Percentiles rank a stretch among this genome's conserved stretches.
These are phyloP conservation scores for Tephrocybe sp. DNA, from an alignment of 768 basidiomycete genomes.

Conservation along the genomic window DNA sequence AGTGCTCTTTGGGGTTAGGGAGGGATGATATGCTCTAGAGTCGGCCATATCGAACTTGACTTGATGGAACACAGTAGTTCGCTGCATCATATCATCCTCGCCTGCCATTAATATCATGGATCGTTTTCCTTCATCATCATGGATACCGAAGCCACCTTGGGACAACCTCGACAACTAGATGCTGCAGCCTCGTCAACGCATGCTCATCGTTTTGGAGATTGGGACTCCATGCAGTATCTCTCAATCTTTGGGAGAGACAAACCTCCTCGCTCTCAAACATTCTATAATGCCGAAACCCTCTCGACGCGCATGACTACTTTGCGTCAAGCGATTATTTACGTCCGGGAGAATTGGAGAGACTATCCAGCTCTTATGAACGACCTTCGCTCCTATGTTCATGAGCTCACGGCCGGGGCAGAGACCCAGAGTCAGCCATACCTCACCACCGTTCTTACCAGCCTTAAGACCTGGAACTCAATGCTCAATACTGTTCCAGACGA, in stretches of 20 bases:
- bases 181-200: neutral
- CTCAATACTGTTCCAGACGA: conserved; percentile 6
- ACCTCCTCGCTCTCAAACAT: conserved; percentile 10
- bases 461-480: conserved; percentile 9
- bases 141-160: neutral
- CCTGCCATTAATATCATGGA: too few species aligned
- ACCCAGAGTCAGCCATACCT: neutral
- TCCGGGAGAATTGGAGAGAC: conserved; percentile 12
- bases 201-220: conserved; percentile 12
- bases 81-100: too few species aligned
- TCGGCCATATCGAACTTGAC: too few species aligned
- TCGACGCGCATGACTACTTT: conserved; percentile 9
- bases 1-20: too few species aligned
- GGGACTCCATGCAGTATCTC: conserved; percentile 13
- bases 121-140: neutral
- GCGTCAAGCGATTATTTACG: conserved; percentile 13
- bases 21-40: too few species aligned
- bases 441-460: conserved; percentile 7
- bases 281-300: conserved; percentile 12
- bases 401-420: neutral
- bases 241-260: conserved; percentile 9
- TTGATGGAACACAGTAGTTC: too few species aligned
- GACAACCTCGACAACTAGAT: too few species aligned
- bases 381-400: conserved; percentile 10
- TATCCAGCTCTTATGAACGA: conserved; percentile 11